Percentiles rank a stretch among this genome's conserved stretches.
Evolutionary conservation across 208 protist genomes (phyloP).

Genomic region (Herpetomonas tarakana): DNA sequence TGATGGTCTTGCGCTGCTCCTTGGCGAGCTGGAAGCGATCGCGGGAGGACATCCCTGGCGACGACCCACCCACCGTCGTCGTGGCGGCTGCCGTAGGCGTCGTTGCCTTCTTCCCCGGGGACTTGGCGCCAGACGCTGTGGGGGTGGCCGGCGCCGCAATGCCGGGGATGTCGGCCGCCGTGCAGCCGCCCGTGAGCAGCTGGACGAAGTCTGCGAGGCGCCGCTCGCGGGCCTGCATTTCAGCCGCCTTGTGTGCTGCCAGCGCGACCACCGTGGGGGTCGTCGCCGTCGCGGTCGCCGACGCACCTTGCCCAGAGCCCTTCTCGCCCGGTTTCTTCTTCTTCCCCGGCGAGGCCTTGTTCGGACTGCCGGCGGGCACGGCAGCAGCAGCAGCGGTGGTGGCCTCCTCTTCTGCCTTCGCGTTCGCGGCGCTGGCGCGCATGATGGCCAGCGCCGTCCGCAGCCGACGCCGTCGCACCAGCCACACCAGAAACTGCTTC

Average conservation of each 20-base stretch:
- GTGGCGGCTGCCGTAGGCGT: not conserved
- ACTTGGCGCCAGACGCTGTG: not conserved
- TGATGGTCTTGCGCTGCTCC: constrained; percentile 48
- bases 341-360: not conserved
- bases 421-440: constrained; percentile 8
- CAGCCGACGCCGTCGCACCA: constrained; percentile 27
- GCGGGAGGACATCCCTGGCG: constrained; percentile 26
- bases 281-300: not conserved
- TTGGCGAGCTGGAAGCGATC: constrained; percentile 59
- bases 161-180: not conserved
- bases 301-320: too few relatives aligned
- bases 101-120: not conserved
- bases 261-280: not conserved
- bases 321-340: constrained; percentile 1
- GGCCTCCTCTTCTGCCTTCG: constrained; percentile 9
- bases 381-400: not conserved
- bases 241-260: not conserved
- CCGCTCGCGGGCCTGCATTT: not conserved
- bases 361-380: not conserved
- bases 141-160: not conserved
- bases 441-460: constrained; percentile 17
- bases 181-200: not conserved
- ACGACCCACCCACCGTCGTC: not conserved
- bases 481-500: constrained; percentile 20
- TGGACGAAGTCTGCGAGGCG: not conserved